Base-by-base conservation (phyloP, 1,139 yeast species). In the Hanseniaspora sp. region DNA sequence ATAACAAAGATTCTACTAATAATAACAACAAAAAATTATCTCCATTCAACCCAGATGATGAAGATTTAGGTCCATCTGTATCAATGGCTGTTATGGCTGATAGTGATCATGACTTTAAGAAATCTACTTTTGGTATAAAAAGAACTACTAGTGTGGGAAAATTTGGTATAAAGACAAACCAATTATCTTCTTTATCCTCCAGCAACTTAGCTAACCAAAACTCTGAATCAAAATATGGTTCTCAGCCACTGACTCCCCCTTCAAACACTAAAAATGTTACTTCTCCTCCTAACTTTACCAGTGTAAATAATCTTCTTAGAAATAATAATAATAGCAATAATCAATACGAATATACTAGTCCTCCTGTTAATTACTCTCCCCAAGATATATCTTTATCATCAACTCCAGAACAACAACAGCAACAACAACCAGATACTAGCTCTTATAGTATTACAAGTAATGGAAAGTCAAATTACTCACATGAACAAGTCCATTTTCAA, bases 101-200 rank as follows among this genome's bases (percentile, higher is more conserved):
- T 52, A 82, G 81, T 66, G 87, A 82, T 57, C 80, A 77, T 56
- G 85, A 83, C 63, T 86, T 86, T 63, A 76, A 80, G 58, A 78
- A 77, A 58, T 78, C 87, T 12, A 78, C 94, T 2, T 87, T 84
- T 67, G 82, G 82, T 62, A 71, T 87, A 63, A 87, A 86, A 64
- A 72, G 95, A 63, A 87, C 95, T 34, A 76, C 94, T 63, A 84
- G 95, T 7, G 74, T 86, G 75, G 95, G 95, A 1, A 67, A 86
- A 28, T 72, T 87, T 60, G 95, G 85, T 62, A 80, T 82, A 49
- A 78, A 73, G 47, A 73, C 69, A 33, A 67, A 61, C 59, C 67
- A 65, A 56, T 60, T 66, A 35, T 60, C 66, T 48, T 71, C 59
- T 11, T 63, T 59, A 33, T 43, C 58, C 3, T 34, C 52, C 7